Evolutionary conservation across 768 basidiomycete species (phyloP).

Genomic region (Trametes villosa): DNA sequence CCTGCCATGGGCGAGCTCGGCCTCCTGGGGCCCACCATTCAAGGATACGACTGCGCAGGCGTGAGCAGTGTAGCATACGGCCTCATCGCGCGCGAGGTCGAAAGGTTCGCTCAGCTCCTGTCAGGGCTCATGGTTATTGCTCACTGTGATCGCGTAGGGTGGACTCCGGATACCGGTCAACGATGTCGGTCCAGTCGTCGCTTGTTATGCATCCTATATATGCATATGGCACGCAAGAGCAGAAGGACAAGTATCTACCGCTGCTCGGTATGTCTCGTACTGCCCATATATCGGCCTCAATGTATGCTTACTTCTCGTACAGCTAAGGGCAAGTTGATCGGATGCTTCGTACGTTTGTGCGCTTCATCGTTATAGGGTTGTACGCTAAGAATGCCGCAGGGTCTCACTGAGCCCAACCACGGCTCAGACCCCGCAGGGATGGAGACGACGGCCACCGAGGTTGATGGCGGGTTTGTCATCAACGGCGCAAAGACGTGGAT

Average conservation of each 20-base stretch:
- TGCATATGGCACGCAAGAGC: slow-evolving; percentile 85
- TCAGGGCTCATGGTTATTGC: background rate
- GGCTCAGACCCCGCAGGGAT: slow-evolving; percentile 98
- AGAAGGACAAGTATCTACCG: slow-evolving; percentile 92
- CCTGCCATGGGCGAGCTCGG: slow-evolving; percentile 94
- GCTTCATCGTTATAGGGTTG: background rate
- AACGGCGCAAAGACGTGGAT: slow-evolving; percentile 99
- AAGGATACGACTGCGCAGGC: slow-evolving; percentile 94
- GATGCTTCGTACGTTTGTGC: slow-evolving; percentile 81
- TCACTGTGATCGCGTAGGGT: slow-evolving; percentile 53
- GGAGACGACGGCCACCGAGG: slow-evolving; percentile 90
- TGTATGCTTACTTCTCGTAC: background rate
- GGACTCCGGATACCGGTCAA: slow-evolving; percentile 96
- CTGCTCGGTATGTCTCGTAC: slow-evolving; percentile 58
- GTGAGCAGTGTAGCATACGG: slow-evolving; percentile 92
- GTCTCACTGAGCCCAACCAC: slow-evolving; percentile 94
- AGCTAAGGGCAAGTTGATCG: slow-evolving; percentile 87
- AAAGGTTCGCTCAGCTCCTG: slow-evolving; percentile 75
- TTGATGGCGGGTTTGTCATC: slow-evolving; percentile 81
- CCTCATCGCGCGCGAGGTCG: slow-evolving; percentile 91
- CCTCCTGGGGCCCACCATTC: slow-evolving; percentile 88
- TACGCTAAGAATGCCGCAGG: slow-evolving; percentile 48
- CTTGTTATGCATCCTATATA: slow-evolving; percentile 95
- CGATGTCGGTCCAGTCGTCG: slow-evolving; percentile 93
- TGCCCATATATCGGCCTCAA: background rate